Base-by-base conservation (phyloP, 2,329 filamentous ascomycete genomes). In the Penicillium sp. region DNA sequence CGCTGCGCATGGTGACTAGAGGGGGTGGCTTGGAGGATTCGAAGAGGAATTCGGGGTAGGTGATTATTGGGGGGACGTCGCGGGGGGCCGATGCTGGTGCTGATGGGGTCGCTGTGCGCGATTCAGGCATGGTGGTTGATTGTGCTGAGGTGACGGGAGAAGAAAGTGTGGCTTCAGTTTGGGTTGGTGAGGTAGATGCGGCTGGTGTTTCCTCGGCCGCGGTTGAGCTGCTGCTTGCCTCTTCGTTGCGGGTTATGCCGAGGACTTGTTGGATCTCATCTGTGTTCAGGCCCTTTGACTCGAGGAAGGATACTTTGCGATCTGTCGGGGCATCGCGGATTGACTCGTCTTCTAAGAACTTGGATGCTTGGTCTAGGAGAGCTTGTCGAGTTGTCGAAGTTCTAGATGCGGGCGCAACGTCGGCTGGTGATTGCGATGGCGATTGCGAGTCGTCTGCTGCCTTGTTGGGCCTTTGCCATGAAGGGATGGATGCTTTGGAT, bases 251-350 rank as follows among this genome's bases (percentile, higher is more conserved):
- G 45, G 67, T 65, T 38, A 68, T 54, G 27, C 67, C 74, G 54
- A 95, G 71, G 7, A 95, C 74, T 41, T 75, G 73, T 57, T 88
- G 75, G 53, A 95, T 88, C 53, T 92, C 83, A 28, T 78, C 75
- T 4, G 79, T 73, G 3, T 72, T 73, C 7, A 95, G 73, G 3
- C 88, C 88, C 67, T 96, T 96, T 42, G 81, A 81, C 62, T 84
- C 79, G 1, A 96, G 73, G 59, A 95, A 95, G 7, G 80, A 79
- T 16, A 80, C 75, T 73, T 95, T 95, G 69, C 83, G 84, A 48
- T 88, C 85, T 37, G 78, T 77, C 0, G 86, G 77, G 29, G 86
- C 82, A 68, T 85, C 74, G 50, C 80, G 82, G 49, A 95, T 87
- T 16, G 78, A 76, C 7, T 87, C 82, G 52, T 95, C 86, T 42